Percentiles rank a stretch among this genome's conserved stretches.
Conservation (phyloP, 305 asterid species). For the Lippia alba region DNA sequence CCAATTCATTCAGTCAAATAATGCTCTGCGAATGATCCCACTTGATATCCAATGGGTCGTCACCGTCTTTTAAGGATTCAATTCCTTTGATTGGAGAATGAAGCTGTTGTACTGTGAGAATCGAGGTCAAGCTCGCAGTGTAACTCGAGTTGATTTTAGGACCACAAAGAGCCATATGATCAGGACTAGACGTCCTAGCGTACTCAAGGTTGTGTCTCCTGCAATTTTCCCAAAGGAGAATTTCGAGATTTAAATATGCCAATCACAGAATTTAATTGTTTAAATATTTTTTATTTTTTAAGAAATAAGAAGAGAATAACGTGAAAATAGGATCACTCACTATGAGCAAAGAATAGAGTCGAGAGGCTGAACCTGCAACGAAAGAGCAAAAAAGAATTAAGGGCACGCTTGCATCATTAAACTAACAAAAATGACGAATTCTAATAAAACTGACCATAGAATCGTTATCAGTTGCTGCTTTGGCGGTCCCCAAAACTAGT, state of each 20-base stretch:
- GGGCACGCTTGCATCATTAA: too few species aligned
- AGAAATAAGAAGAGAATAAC: background rate
- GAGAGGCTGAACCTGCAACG: conserved; percentile 66
- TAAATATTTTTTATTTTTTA: background rate
- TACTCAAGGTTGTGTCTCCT: conserved; percentile 77
- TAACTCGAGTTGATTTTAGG: conserved; percentile 81
- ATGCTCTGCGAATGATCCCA: conserved; percentile 72
- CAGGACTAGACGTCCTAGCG: conserved; percentile 76
- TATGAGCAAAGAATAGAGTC: conserved; percentile 62
- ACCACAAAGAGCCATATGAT: conserved; percentile 84
- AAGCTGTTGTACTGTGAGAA: conserved; percentile 85
- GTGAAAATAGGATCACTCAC: conserved; percentile 39
- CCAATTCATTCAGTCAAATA: conserved; percentile 62
- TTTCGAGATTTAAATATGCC: conserved; percentile 18
- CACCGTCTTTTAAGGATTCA: conserved; percentile 60
- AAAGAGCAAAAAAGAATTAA: conserved; percentile 17
- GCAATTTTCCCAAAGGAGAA: conserved; percentile 27
- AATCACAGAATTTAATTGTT: background rate
- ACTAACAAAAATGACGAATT: too few species aligned
- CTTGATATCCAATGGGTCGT: conserved; percentile 75
- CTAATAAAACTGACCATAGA: conserved; percentile 47
- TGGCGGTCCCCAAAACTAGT: conserved; percentile 70
- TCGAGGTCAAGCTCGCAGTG: conserved; percentile 85
- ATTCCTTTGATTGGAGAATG: conserved; percentile 82
- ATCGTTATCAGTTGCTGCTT: conserved; percentile 64